Conservation (phyloP, 78 protist genomes). For the Dictyostelium brefeldianum region DNA sequence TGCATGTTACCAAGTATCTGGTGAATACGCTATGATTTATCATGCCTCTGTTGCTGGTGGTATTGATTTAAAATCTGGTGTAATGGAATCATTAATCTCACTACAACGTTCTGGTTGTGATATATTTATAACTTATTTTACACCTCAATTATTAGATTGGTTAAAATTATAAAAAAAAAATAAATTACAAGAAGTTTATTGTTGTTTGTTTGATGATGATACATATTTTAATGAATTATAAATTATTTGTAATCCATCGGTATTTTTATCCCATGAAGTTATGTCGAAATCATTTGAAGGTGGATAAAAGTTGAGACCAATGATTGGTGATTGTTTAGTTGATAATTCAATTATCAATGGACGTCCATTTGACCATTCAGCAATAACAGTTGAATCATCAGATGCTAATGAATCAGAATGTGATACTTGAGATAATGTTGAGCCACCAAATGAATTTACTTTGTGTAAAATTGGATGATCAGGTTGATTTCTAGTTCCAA, state of each 20-base stretch:
- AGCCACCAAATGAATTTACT: slow-evolving; percentile 33
- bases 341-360: slow-evolving; percentile 35
- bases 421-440: not conserved
- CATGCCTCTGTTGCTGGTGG: slow-evolving; percentile 88
- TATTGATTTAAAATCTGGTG: slow-evolving; percentile 75
- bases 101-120: slow-evolving; percentile 92
- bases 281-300: slow-evolving; percentile 31
- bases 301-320: slow-evolving; percentile 70
- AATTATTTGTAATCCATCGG: slow-evolving; percentile 45
- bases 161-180: slow-evolving; percentile 35
- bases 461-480: slow-evolving; percentile 39
- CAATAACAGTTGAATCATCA: not conserved
- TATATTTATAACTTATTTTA: slow-evolving; percentile 89
- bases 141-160: slow-evolving; percentile 88
- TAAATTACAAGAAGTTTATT: not conserved
- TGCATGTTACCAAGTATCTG: slow-evolving; percentile 91
- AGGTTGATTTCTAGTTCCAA: not conserved
- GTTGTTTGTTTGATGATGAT: not conserved
- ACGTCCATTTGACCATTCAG: slow-evolving; percentile 53
- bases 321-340: slow-evolving; percentile 5
- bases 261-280: slow-evolving; percentile 15
- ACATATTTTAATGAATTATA: slow-evolving; percentile 47
- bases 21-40: slow-evolving; percentile 91
- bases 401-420: slow-evolving; percentile 35
- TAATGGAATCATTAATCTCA: slow-evolving; percentile 74